Conservation (phyloP, 305 asterid genomes). For the Fraxinus sp. region DNA sequence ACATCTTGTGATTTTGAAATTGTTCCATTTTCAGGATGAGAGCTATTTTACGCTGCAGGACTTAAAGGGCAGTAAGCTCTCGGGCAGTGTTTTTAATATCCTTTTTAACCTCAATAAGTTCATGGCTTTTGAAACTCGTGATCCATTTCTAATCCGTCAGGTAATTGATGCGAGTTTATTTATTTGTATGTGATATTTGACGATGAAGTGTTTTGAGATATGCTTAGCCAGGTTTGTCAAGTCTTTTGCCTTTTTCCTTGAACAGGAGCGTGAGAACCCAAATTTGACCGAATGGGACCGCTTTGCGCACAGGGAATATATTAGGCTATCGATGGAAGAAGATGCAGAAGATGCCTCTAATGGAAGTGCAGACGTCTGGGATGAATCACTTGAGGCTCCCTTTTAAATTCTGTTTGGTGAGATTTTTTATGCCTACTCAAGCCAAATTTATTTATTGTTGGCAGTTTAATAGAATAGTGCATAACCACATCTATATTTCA, state of each 20-base stretch:
- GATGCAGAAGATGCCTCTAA: constrained; percentile 99
- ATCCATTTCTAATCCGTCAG: constrained; percentile 98
- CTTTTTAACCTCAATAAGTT: constrained; percentile 97
- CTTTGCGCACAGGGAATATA: constrained; percentile 97
- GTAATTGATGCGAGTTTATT: constrained; percentile 34
- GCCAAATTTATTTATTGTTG: background rate
- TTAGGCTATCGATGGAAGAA: constrained; percentile 99
- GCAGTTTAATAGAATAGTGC: background rate
- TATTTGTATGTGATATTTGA: constrained; percentile 12
- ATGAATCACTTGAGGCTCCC: constrained; percentile 97
- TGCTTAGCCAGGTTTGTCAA: constrained; percentile 8
- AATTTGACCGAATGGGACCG: constrained; percentile 99
- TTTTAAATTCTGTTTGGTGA: constrained; percentile 64
- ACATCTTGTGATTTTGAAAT: constrained; percentile 22
- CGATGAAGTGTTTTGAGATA: constrained; percentile 11
- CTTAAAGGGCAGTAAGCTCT: constrained; percentile 78
- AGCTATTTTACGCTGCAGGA: constrained; percentile 72
- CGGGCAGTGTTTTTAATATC: constrained; percentile 89
- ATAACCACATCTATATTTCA: background rate
- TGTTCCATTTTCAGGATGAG: constrained; percentile 64
- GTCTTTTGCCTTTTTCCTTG: constrained; percentile 19
- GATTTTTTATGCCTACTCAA: constrained; percentile 26
- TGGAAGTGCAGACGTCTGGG: constrained; percentile 99
- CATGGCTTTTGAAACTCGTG: constrained; percentile 99
- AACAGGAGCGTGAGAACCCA: constrained; percentile 98